phyloP scores from a whole-genome alignment of 108 stramenopile genomes.

The Schizochytrium sp. region DNA sequence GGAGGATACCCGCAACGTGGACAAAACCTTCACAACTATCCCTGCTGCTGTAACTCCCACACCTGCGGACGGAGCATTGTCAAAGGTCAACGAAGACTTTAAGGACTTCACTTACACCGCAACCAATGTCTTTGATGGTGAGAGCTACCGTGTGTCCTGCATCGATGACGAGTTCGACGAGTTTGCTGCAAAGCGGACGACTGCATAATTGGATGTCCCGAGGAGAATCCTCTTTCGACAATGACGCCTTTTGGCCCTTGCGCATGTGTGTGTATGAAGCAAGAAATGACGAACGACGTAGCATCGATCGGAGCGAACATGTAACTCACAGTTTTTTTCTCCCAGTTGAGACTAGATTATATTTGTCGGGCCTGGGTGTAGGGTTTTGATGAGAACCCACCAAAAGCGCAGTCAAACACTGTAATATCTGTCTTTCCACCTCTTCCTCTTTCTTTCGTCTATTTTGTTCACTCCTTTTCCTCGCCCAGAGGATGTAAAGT shows the following conservation, averaged over 20 bases:
- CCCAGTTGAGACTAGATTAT: too few relatives aligned
- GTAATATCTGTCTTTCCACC: too few relatives aligned
- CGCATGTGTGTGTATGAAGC: neutral
- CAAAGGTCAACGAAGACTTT: conserved; percentile 60
- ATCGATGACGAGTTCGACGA: conserved; percentile 57
- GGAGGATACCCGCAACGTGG: conserved; percentile 64
- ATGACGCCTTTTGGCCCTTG: neutral
- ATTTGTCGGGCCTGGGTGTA: too few relatives aligned
- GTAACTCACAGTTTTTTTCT: too few relatives aligned
- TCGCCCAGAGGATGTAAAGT: too few relatives aligned
- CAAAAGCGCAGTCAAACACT: too few relatives aligned
- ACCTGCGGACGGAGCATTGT: conserved; percentile 47
- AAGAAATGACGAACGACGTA: neutral
- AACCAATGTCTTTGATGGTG: conserved; percentile 57
- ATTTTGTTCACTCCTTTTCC: too few relatives aligned
- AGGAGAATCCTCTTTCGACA: neutral
- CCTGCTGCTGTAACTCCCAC: conserved; percentile 63
- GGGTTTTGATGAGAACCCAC: too few relatives aligned
- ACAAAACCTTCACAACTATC: conserved; percentile 58
- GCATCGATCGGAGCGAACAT: too few relatives aligned
- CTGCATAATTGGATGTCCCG: conserved; percentile 1
- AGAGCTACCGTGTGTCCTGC: conserved; percentile 59
- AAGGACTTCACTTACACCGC: conserved; percentile 63
- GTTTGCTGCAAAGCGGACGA: conserved; percentile 42
- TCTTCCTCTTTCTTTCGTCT: too few relatives aligned